These are phyloP conservation scores for Limnomonas spitsbergensis DNA, from an alignment of 139 green algal species.

Conservation along the genomic window DNA sequence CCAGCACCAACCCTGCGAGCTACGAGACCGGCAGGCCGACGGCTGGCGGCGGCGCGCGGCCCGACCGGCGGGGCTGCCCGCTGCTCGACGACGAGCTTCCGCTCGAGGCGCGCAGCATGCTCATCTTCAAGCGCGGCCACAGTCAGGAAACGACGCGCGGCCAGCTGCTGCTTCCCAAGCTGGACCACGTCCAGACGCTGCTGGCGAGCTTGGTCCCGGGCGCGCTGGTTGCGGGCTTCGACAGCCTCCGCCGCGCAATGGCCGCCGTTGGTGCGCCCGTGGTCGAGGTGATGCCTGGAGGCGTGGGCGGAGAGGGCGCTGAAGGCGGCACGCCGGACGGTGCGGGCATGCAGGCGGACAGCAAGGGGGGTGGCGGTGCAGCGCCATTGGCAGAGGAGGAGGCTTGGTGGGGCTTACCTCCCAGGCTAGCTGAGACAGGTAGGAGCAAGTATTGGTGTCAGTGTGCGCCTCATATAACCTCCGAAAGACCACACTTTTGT, in stretches of 20 bases:
- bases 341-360: background rate
- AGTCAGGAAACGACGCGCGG: background rate
- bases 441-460: no score
- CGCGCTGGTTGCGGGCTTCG: no score
- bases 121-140: constrained; percentile 11
- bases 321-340: background rate
- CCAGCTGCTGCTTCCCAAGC: constrained; percentile 35
- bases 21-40: no score
- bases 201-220: background rate
- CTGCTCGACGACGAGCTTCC: background rate
- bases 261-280: background rate
- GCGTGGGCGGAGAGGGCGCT: background rate
- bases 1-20: no score
- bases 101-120: constrained; percentile 1
- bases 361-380: background rate
- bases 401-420: no score
- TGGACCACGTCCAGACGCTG: constrained; percentile 23
- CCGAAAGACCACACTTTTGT: no score
- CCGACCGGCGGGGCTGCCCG: background rate
- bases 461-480: no score
- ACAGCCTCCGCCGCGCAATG: background rate
- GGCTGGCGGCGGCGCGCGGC: background rate
- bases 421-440: no score
- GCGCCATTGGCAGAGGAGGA: no score
- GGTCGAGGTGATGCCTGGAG: no score